Evolutionary conservation across 768 basidiomycete genomes (phyloP).

Genomic region (Brasilioporus rufonigricans): DNA sequence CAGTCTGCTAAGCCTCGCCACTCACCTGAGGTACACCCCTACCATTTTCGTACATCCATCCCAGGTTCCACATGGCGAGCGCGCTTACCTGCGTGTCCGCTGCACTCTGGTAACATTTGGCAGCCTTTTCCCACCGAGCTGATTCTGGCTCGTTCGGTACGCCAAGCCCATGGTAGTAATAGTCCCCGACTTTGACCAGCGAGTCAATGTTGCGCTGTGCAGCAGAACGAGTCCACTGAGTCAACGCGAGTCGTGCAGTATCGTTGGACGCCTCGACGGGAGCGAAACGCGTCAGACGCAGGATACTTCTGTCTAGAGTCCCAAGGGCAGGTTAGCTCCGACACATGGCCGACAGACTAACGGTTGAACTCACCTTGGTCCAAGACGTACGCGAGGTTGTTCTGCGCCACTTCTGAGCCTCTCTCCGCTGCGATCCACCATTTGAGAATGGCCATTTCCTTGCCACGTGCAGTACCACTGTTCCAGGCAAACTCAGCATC

Average conservation of each 20-base stretch:
- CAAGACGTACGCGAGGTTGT: slow-evolving; percentile 88
- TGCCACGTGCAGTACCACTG: slow-evolving; percentile 65
- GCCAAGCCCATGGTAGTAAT: slow-evolving; percentile 90
- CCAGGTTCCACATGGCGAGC: slow-evolving; percentile 96
- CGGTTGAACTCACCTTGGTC: slow-evolving; percentile 70
- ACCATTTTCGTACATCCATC: slow-evolving; percentile 99
- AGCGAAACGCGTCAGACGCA: slow-evolving; percentile 66
- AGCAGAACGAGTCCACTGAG: slow-evolving; percentile 94
- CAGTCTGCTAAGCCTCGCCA: neutral
- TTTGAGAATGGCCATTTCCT: slow-evolving; percentile 81
- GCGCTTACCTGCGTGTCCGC: slow-evolving; percentile 92
- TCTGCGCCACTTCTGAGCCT: slow-evolving; percentile 91
- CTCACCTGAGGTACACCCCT: slow-evolving; percentile 83
- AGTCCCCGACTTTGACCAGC: slow-evolving; percentile 96
- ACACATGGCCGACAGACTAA: slow-evolving; percentile 31
- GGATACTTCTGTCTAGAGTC: slow-evolving; percentile 60
- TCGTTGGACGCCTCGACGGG: slow-evolving; percentile 75
- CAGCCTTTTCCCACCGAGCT: slow-evolving; percentile 82
- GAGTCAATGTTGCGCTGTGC: slow-evolving; percentile 95
- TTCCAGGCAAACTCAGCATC: slow-evolving; percentile 81
- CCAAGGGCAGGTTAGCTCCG: slow-evolving; percentile 14
- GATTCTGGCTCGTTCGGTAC: slow-evolving; percentile 65
- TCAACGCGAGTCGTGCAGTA: slow-evolving; percentile 79
- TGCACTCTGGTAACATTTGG: slow-evolving; percentile 91
- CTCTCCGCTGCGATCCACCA: slow-evolving; percentile 97